Evolutionary conservation across 2,329 filamentous ascomycete genomes (phyloP), one percentile per base, ranked within the genome.

Genomic region (Alternaria sp.): DNA sequence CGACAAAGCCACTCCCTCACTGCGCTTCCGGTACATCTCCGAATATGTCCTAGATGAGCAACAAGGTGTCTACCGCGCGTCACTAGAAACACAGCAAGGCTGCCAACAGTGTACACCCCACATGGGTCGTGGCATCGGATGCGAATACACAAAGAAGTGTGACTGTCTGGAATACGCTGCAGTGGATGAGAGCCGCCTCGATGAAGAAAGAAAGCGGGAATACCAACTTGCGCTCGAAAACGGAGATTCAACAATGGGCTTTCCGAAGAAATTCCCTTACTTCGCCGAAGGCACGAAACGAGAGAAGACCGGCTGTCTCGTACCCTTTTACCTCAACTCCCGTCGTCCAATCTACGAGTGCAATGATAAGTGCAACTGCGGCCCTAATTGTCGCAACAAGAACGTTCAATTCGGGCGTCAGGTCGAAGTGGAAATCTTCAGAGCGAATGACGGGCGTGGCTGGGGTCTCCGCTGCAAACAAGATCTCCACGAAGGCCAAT

Each of bases 341-440:
- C 74, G 83, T 1, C 69, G 76, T 12, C 75, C 90, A 0, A 91
- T 96, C 61, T 95, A 94, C 78, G 93, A 96, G 73, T 96, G 93
- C 75, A 93, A 96, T 70, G 82, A 85, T 3, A 87, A 85, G 9
- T 96, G 93, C 79, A 82, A 80, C 3, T 96, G 93, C 71, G 85
- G 85, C 3, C 74, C 78, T 0, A 69, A 81, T 18, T 96, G 93
- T 71, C 89, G 90, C 1, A 95, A 93, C 72, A 85, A 92, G 6
- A 89, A 94, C 1, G 92, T 96, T 0, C 91, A 93, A 73, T 86
- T 90, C 53, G 92, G 93, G 0, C 84, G 93, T 3, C 87, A 85
- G 49, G 84, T 96, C 0, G 86, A 89, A 2, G 81, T 96, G 2
- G 88, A 94, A 71, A 92, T 96, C 18, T 96, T 96, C 78, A 88